Conservation (phyloP, 768 basidiomycete species). For the Pleurotus giganteus region DNA sequence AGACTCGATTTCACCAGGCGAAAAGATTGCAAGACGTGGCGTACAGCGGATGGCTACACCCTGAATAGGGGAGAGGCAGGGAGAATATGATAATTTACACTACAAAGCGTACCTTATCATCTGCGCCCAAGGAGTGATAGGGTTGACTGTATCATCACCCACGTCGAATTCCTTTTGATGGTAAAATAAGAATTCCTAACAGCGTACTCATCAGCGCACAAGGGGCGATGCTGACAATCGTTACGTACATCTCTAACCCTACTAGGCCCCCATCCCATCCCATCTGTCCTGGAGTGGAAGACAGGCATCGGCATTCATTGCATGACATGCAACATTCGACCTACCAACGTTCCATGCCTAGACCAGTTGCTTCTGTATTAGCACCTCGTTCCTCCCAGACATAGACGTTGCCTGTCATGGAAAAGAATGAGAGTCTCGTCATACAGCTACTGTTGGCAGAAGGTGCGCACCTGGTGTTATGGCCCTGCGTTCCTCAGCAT, state of each 20-base stretch:
- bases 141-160: slow-evolving; percentile 50
- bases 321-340: slow-evolving; percentile 14
- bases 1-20: not conserved
- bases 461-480: slow-evolving; percentile 42
- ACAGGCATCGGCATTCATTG: slow-evolving; percentile 8
- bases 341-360: slow-evolving; percentile 85
- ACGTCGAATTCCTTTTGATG: slow-evolving; percentile 74
- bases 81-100: slow-evolving; percentile 9
- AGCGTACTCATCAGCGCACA: slow-evolving; percentile 15
- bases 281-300: slow-evolving; percentile 38
- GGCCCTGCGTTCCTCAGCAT: slow-evolving; percentile 75
- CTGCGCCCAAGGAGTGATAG: slow-evolving; percentile 73
- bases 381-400: slow-evolving; percentile 89
- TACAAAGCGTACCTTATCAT: slow-evolving; percentile 56
- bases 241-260: slow-evolving; percentile 49
- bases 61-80: slow-evolving; percentile 1
- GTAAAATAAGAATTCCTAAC: slow-evolving; percentile 79
- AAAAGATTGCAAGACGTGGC: not conserved
- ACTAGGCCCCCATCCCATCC: slow-evolving; percentile 85
- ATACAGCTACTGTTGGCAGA: too few species aligned
- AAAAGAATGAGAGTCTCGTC: not conserved
- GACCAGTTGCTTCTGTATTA: slow-evolving; percentile 76
- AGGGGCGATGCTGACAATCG: slow-evolving; percentile 26
- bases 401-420: slow-evolving; percentile 62
- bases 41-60: slow-evolving; percentile 4